phyloP scores from a whole-genome alignment of 2,329 filamentous ascomycete genomes.

The Fusarium nodosum region DNA sequence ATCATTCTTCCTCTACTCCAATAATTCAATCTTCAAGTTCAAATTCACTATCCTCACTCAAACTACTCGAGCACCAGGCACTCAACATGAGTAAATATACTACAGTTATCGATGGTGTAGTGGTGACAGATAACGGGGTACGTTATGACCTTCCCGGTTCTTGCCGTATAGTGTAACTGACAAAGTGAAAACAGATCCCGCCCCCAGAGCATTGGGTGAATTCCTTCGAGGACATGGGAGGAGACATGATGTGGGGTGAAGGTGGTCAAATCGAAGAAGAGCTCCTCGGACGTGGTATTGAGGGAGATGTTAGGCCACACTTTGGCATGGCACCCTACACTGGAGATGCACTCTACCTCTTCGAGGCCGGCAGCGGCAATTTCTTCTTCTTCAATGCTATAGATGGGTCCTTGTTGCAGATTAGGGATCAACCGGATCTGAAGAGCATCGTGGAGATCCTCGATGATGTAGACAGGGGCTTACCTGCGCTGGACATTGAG shows the following conservation, averaged over 20 bases:
- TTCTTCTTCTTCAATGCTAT: not conserved
- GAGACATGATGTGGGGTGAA: not conserved
- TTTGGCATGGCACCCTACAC: not conserved
- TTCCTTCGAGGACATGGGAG: not conserved
- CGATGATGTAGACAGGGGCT: not conserved
- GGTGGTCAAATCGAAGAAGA: not conserved
- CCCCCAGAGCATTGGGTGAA: not conserved
- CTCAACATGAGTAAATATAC: not conserved
- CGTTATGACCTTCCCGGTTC: not conserved
- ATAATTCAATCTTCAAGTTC: not conserved
- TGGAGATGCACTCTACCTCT: not conserved
- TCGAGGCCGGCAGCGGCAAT: not conserved
- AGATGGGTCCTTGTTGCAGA: not conserved
- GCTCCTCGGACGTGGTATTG: not conserved
- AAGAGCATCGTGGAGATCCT: not conserved
- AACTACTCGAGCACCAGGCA: not conserved
- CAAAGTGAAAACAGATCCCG: not conserved
- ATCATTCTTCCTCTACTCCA: not conserved
- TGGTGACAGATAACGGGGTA: not conserved
- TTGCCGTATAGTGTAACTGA: not conserved
- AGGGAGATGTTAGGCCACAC: not conserved
- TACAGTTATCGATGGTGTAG: not conserved
- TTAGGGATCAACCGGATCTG: not conserved
- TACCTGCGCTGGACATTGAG: not conserved
- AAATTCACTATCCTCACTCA: rapidly evolving